phyloP scores from a whole-genome alignment of 2,329 filamentous ascomycete species.

The Rugonectria rugulosa region DNA sequence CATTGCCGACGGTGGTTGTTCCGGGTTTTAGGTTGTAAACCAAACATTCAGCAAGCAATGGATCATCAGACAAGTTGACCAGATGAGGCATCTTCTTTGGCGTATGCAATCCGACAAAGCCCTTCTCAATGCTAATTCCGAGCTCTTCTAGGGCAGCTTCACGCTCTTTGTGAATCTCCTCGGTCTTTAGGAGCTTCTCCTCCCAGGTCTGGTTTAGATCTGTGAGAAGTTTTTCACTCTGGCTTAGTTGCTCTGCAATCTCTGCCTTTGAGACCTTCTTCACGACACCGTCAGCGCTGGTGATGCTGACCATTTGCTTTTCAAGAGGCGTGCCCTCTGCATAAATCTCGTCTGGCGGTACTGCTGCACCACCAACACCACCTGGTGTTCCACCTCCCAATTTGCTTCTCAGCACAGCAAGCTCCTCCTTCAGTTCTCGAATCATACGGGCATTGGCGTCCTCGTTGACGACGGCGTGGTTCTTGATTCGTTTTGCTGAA shows the following conservation, averaged over 20 bases:
- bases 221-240: constrained; percentile 94
- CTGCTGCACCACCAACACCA: constrained; percentile 56
- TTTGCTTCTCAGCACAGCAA: constrained; percentile 86
- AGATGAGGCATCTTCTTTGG: constrained; percentile 99
- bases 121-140: constrained; percentile 98
- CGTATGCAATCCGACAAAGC: constrained; percentile 92
- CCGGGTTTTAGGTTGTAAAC: constrained; percentile 99
- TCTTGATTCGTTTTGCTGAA: constrained; percentile 99
- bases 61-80: constrained; percentile 96
- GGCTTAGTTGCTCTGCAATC: constrained; percentile 93
- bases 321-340: constrained; percentile 91
- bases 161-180: constrained; percentile 96
- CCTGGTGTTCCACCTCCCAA: constrained; percentile 66
- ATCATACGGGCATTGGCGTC: constrained; percentile 99
- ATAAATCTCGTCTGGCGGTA: constrained; percentile 81
- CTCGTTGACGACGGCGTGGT: constrained; percentile 98
- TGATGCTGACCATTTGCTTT: constrained; percentile 95
- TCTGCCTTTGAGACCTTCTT: constrained; percentile 99
- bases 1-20: constrained; percentile 91
- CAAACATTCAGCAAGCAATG: constrained; percentile 91
- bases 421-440: constrained; percentile 93
- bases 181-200: constrained; percentile 92
- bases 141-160: constrained; percentile 95
- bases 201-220: constrained; percentile 99
- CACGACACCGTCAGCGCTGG: constrained; percentile 80